Percentiles rank a stretch among this genome's conserved stretches.
These are phyloP conservation scores for Monoraphidium neglectum DNA, from an alignment of 139 green algal species.

Conservation along the genomic window DNA sequence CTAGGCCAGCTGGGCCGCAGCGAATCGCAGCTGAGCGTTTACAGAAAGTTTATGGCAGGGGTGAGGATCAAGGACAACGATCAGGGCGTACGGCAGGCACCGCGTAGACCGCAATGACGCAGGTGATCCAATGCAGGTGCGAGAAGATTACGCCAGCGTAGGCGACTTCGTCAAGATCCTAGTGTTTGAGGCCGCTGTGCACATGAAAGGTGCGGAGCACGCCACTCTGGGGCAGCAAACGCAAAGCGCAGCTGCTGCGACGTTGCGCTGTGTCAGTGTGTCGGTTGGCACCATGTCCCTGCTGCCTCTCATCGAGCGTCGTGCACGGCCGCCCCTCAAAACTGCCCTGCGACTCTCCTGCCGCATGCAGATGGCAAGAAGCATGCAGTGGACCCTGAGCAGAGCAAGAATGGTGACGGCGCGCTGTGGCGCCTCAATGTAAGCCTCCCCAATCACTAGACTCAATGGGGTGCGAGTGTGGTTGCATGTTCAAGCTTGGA, in stretches of 20 bases:
- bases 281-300: neutral
- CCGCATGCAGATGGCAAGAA: constrained; percentile 24
- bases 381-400: constrained; percentile 25
- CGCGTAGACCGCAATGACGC: neutral
- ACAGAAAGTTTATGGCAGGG: constrained; percentile 24
- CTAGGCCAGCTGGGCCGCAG: constrained; percentile 24
- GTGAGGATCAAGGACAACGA: neutral
- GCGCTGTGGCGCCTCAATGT: constrained; percentile 29
- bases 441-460: neutral
- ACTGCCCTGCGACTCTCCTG: neutral
- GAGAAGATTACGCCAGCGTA: constrained; percentile 33
- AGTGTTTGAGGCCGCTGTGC: constrained; percentile 20
- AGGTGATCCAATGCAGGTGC: constrained; percentile 6
- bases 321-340: neutral
- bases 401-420: neutral
- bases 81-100: neutral
- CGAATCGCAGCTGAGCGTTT: constrained; percentile 27
- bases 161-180: constrained; percentile 36
- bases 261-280: neutral
- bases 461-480: neutral
- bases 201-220: constrained; percentile 22
- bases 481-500: neutral
- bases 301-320: neutral
- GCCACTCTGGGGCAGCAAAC: neutral
- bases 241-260: neutral